phyloP scores from a whole-genome alignment of 2,329 filamentous ascomycete genomes.

The Orbilia ellipsospora region DNA sequence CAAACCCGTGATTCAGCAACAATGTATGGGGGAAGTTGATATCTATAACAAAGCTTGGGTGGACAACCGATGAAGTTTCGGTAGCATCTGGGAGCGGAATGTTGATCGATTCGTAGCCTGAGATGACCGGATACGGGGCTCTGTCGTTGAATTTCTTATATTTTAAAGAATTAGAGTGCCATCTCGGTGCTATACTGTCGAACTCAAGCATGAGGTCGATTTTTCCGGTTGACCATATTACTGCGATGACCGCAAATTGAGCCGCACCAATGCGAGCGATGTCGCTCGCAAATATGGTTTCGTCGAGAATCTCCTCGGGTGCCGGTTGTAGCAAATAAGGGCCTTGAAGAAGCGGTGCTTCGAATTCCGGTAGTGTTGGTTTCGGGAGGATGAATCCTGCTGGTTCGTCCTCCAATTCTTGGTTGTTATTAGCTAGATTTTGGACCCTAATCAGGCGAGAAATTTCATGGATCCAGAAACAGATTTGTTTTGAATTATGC shows the following conservation, averaged over 20 bases:
- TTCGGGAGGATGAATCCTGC: slow-evolving; percentile 43
- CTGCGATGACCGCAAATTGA: slow-evolving; percentile 41
- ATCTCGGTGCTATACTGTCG: slow-evolving; percentile 57
- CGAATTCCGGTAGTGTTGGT: slow-evolving; percentile 33
- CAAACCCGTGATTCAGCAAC: slow-evolving; percentile 57
- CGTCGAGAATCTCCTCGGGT: slow-evolving; percentile 57
- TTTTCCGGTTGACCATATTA: slow-evolving; percentile 43
- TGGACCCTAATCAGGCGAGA: slow-evolving; percentile 48
- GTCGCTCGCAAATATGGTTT: slow-evolving; percentile 57
- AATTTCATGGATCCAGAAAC: slow-evolving; percentile 52
- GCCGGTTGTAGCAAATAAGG: slow-evolving; percentile 59
- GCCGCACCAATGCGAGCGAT: slow-evolving; percentile 57
- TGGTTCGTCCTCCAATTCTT: slow-evolving; percentile 38
- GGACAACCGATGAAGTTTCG: slow-evolving; percentile 44
- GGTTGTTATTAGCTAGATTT: slow-evolving; percentile 26
- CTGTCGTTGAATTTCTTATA: slow-evolving; percentile 51
- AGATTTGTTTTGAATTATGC: slow-evolving; percentile 47
- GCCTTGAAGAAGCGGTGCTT: slow-evolving; percentile 57
- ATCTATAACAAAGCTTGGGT: slow-evolving; percentile 57
- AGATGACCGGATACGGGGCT: slow-evolving; percentile 57
- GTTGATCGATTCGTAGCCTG: slow-evolving; percentile 58
- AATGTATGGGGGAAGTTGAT: slow-evolving; percentile 56
- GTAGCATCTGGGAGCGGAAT: slow-evolving; percentile 35
- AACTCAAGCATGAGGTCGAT: slow-evolving; percentile 58
- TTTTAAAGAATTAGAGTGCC: slow-evolving; percentile 57